A percentile compares a stretch with the other conserved stretches of the same genome.
Conservation (phyloP, 148 eudicot species). For the Cornus florida region DNA sequence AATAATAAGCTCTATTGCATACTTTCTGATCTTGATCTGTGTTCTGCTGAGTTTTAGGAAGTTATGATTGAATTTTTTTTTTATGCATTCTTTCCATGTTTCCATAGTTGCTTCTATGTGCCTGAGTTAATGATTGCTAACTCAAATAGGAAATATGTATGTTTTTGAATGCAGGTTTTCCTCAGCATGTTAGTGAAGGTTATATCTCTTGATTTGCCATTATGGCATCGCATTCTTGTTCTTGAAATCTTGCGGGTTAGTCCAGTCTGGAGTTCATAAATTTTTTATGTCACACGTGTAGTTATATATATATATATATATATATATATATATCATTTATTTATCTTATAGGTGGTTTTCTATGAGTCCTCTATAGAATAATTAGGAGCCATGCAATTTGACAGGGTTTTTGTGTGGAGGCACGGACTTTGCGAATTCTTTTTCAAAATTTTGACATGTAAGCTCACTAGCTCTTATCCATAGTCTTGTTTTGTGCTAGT, state of each 20-base stretch:
- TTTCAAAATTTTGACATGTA: conserved; percentile 98
- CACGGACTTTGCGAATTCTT: conserved; percentile 85
- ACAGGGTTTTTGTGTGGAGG: conserved; percentile 99
- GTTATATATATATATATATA: too few species aligned
- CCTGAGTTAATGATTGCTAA: background rate
- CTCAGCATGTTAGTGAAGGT: conserved; percentile 92
- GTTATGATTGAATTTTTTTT: background rate
- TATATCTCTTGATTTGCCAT: conserved; percentile 86
- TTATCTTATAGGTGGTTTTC: background rate
- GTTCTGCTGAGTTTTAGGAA: background rate
- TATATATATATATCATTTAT: too few species aligned
- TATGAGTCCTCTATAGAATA: background rate
- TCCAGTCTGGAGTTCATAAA: background rate
- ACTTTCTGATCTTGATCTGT: background rate
- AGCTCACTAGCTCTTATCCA: conserved; percentile 24
- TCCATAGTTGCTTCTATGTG: background rate
- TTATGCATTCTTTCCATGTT: background rate
- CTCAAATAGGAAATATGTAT: background rate
- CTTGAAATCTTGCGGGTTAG: conserved; percentile 97
- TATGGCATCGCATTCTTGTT: conserved; percentile 98
- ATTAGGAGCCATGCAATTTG: conserved; percentile 24
- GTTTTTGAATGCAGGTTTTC: conserved; percentile 64
- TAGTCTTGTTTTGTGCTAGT: conserved; percentile 1
- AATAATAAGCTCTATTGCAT: background rate
- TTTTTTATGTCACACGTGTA: too few species aligned